Evolutionary conservation across 805 yeast species (phyloP).

Genomic region (Sugiyamaella americana): DNA sequence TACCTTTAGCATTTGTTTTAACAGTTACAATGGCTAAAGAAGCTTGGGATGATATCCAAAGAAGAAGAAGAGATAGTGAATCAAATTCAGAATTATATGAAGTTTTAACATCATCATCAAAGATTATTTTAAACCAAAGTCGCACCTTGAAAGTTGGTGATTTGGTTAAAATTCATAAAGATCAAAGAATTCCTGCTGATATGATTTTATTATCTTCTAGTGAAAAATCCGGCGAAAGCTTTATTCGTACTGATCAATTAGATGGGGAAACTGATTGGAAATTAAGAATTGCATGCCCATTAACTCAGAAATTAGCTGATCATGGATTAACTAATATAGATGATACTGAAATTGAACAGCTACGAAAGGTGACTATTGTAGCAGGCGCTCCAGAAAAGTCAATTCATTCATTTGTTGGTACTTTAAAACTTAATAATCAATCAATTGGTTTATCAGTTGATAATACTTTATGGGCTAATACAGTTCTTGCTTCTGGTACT

Average conservation of each 20-base stretch:
- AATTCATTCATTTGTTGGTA: conserved; percentile 78
- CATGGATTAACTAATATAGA: not conserved
- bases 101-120: conserved; percentile 40
- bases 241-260: conserved; percentile 92
- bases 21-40: conserved; percentile 93
- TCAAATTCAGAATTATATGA: conserved; percentile 81
- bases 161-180: conserved; percentile 69
- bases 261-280: conserved; percentile 99
- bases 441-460: conserved; percentile 59
- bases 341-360: conserved; percentile 32
- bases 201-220: conserved; percentile 77
- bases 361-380: conserved; percentile 45
- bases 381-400: conserved; percentile 81
- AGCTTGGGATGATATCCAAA: conserved; percentile 86
- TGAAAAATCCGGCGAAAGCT: conserved; percentile 76
- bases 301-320: conserved; percentile 49
- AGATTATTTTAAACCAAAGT: conserved; percentile 37
- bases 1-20: conserved; percentile 89
- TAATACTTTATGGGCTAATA: conserved; percentile 96
- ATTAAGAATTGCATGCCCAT: conserved; percentile 65
- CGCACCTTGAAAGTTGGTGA: conserved; percentile 80
- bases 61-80: conserved; percentile 85
- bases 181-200: conserved; percentile 90
- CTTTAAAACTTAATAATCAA: conserved; percentile 54
- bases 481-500: conserved; percentile 90